Evolutionary conservation across 179 eudicot genomes (phyloP).

Genomic region (Patellifolia procumbens): DNA sequence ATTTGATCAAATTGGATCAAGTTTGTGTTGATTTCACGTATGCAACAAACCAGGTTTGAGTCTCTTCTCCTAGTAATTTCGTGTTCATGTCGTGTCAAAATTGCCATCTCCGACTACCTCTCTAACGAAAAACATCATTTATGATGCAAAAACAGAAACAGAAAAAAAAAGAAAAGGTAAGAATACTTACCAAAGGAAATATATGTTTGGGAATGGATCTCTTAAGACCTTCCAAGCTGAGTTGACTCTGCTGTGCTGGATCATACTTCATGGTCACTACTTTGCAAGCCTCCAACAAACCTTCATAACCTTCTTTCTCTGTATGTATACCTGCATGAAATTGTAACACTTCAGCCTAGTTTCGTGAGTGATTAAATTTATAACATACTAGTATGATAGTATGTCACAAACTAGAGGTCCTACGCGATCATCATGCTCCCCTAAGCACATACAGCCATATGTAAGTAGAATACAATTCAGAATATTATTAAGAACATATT

Average conservation of each 20-base stretch:
- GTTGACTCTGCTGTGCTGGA: slow-evolving; percentile 46
- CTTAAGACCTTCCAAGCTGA: slow-evolving; percentile 45
- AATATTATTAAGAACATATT: background rate
- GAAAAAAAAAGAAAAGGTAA: background rate
- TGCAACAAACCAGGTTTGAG: too few relatives aligned
- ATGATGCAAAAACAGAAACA: too few relatives aligned
- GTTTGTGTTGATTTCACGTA: too few relatives aligned
- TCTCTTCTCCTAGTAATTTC: too few relatives aligned
- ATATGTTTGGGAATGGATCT: slow-evolving; percentile 53
- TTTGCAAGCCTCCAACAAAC: slow-evolving; percentile 60
- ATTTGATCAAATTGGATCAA: too few relatives aligned
- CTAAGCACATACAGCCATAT: background rate
- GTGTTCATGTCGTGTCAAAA: too few relatives aligned
- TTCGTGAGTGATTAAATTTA: background rate
- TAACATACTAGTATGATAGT: too few relatives aligned
- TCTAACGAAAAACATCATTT: background rate
- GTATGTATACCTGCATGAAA: slow-evolving; percentile 44
- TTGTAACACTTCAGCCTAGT: background rate
- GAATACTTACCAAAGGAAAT: slow-evolving; percentile 50
- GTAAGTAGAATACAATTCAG: background rate
- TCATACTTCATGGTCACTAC: slow-evolving; percentile 36
- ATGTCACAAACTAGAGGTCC: too few relatives aligned
- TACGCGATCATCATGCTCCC: too few relatives aligned
- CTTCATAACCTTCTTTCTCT: slow-evolving; percentile 56
- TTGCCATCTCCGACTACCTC: too few relatives aligned